A percentile compares a stretch with the other conserved stretches of the same genome.
These are phyloP conservation scores for Chiua sp. DNA, from an alignment of 1,284 basidiomycete genomes.

Conservation along the genomic window DNA sequence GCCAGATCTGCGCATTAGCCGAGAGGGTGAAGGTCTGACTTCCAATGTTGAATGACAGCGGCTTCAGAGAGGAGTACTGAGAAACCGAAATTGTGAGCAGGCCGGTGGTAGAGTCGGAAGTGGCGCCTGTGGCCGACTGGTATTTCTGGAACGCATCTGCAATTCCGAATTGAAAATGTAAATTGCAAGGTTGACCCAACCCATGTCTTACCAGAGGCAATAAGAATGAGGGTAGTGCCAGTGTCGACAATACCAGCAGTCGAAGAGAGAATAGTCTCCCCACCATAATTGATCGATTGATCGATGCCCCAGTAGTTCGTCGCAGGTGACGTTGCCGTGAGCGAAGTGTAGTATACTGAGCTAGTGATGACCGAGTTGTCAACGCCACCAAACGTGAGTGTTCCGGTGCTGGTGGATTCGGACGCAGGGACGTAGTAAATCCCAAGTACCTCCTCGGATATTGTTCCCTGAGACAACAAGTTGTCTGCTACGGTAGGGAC, in stretches of 20 bases:
- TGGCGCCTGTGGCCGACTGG: constrained; percentile 27
- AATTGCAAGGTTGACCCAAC: not conserved
- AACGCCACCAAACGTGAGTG: constrained; percentile 52
- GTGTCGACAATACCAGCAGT: constrained; percentile 30
- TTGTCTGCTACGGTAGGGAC: constrained; percentile 50
- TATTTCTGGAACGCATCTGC: constrained; percentile 4
- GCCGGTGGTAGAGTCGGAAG: constrained; percentile 48
- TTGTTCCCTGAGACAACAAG: constrained; percentile 47
- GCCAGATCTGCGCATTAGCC: too few species aligned
- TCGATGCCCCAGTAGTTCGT: constrained; percentile 59
- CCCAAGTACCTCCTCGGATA: constrained; percentile 48
- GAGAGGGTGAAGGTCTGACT: not conserved
- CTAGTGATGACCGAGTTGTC: constrained; percentile 51
- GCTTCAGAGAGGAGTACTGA: constrained; percentile 45
- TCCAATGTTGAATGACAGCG: constrained; percentile 31
- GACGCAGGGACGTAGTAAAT: constrained; percentile 53
- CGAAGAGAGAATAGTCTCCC: constrained; percentile 39
- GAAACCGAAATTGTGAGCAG: constrained; percentile 45
- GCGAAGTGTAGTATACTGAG: constrained; percentile 51
- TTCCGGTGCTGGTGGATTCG: constrained; percentile 42
- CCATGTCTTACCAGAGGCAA: not conserved
- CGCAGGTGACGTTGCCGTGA: constrained; percentile 54
- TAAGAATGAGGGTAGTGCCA: not conserved
- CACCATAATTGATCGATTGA: constrained; percentile 51
- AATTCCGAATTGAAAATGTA: not conserved